phyloP scores from a whole-genome alignment of 176 grass and related monocot genomes.

The Otatea glauca region DNA sequence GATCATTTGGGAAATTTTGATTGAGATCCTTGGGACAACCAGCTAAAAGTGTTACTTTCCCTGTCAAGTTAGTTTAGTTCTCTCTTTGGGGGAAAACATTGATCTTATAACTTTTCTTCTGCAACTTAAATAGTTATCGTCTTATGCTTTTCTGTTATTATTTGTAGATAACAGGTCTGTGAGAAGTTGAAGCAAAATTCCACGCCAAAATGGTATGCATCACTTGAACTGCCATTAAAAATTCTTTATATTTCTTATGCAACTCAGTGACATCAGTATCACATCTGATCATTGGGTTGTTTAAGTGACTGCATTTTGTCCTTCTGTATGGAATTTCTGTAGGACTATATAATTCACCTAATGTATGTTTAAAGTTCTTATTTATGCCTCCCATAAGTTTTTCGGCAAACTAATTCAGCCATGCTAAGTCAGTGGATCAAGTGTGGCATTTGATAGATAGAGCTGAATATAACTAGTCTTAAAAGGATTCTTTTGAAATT shows the following conservation, averaged over 20 bases:
- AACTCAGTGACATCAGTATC: background rate
- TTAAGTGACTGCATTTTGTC: background rate
- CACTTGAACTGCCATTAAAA: background rate
- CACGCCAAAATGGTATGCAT: constrained; percentile 48
- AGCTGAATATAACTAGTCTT: background rate
- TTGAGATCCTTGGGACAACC: background rate
- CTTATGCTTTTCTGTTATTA: background rate
- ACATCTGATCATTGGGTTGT: background rate
- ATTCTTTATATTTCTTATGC: background rate
- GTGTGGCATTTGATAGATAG: constrained; percentile 8
- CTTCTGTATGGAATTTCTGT: background rate
- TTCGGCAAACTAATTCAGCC: background rate
- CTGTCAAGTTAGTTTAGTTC: background rate
- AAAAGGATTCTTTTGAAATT: background rate
- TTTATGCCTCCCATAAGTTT: background rate
- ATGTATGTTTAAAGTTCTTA: background rate
- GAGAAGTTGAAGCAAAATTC: constrained; percentile 9
- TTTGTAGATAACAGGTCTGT: constrained; percentile 14
- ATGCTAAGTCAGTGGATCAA: background rate
- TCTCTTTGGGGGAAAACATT: background rate
- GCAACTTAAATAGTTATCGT: background rate
- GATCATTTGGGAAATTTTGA: background rate
- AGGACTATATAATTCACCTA: background rate
- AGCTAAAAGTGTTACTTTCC: background rate
- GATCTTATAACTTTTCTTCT: background rate